Base-by-base conservation (phyloP, 192 early-diverging fungal species). In the Umbelopsis sp. region DNA sequence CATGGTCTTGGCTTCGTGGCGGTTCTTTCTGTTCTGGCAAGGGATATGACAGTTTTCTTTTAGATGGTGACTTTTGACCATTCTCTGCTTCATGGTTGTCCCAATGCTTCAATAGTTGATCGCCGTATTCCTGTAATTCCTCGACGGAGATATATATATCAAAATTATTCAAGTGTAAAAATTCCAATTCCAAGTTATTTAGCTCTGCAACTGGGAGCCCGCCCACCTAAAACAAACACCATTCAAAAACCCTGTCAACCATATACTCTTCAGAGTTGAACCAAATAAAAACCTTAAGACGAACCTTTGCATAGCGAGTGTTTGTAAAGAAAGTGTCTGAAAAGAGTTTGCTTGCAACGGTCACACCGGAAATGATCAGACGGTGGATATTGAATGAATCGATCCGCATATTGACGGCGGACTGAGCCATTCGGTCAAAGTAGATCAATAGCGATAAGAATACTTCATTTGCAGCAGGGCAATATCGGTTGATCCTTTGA, bases 321-420 rank as follows among this genome's bases (percentile, higher is more conserved):
- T 96, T 97, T 44, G 94, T 95, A 78, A 91, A 97, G 69, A 95
- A 97, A 31, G 95, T 87, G 75, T 97, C 96, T 2, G 91, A 92
- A 75, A 93, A 93, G 78, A 93, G 94, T 74, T 97, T 97, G 52
- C 91, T 89, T n/a, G 90, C 90, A 32, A 96, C 84, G 84, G 96
- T 91, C 44, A 95, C 86, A 16, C 89, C 94, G 8, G 93, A 86
- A 68, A 97, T 96, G 24, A 96, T 81, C 68, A 97, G 80, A n/a
- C 96, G 91, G 78, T 97, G 96, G 65, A 97, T 90, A 65, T 93
- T 94, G 73, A 88, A 94, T 22, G 92, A 91, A 77, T 95, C 90
- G 25, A 97, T 87, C n/a, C 86, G 83, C 38, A 96, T 88, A 41
- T 77, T 75, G 11, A 76, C 74, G 16, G 86, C 82, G 66, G 85